Evolutionary conservation across 768 basidiomycete species (phyloP).

Genomic region (Boletus edulis): DNA sequence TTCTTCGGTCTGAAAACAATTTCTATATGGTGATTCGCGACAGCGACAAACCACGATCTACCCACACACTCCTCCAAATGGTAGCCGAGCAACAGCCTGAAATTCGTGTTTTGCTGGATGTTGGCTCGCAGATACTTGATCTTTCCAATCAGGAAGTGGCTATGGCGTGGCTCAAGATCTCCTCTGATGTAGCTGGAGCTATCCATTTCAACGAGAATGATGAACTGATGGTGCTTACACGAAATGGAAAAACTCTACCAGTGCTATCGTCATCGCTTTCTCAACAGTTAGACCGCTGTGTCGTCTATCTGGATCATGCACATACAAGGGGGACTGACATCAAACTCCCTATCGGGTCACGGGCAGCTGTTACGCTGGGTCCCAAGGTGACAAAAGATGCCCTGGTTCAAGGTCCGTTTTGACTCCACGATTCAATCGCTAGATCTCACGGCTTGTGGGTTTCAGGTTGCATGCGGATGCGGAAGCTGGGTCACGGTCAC

Average conservation of each 20-base stretch:
- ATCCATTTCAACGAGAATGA: conserved; percentile 30
- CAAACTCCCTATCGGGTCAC: conserved; percentile 26
- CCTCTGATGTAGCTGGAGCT: conserved; percentile 11
- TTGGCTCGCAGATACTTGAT: conserved; percentile 56
- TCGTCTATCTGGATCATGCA: conserved; percentile 37
- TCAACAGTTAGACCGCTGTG: conserved; percentile 26
- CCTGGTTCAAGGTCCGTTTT: conserved; percentile 31
- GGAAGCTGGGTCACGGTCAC: conserved; percentile 45
- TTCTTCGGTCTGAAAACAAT: conserved; percentile 21
- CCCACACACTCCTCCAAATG: conserved; percentile 16
- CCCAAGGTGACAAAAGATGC: conserved; percentile 36
- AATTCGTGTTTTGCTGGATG: conserved; percentile 48
- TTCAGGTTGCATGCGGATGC: conserved; percentile 52
- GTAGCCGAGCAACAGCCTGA: conserved; percentile 32
- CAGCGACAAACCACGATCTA: not conserved
- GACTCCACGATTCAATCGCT: not conserved
- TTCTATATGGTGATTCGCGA: conserved; percentile 5
- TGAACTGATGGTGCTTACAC: conserved; percentile 26
- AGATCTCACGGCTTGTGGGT: not conserved
- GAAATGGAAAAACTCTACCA: conserved; percentile 15
- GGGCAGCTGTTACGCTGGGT: conserved; percentile 36
- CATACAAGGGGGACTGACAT: conserved; percentile 40
- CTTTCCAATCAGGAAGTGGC: conserved; percentile 40
- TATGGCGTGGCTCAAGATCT: conserved; percentile 37
- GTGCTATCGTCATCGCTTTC: conserved; percentile 28